Percentiles rank a stretch among this genome's conserved stretches.
Conservation (phyloP, 2,329 filamentous ascomycete genomes). For the Penicillium sp. region DNA sequence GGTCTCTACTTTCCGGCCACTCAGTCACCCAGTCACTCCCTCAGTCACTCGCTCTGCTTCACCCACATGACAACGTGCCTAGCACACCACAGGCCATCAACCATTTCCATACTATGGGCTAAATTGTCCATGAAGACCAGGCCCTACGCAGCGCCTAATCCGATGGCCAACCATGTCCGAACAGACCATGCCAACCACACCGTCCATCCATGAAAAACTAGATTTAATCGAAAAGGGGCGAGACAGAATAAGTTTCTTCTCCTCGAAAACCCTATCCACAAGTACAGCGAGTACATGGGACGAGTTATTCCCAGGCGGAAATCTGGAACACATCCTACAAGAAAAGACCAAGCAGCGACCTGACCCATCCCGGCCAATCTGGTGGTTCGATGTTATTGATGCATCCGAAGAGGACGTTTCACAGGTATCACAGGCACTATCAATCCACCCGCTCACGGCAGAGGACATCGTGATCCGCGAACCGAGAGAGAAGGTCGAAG, state of each 20-base stretch:
- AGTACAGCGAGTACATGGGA: conserved; percentile 24
- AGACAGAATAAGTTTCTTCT: conserved; percentile 93
- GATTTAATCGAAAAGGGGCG: conserved; percentile 46
- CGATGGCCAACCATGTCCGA: background rate
- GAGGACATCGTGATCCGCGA: conserved; percentile 96
- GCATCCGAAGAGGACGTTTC: conserved; percentile 84
- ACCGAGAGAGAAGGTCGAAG: conserved; percentile 93
- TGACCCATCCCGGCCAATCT: conserved; percentile 57
- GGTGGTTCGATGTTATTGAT: conserved; percentile 94
- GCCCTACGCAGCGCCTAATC: background rate
- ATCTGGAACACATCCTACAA: conserved; percentile 18
- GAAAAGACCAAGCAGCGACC: conserved; percentile 15
- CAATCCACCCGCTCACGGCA: conserved; percentile 88
- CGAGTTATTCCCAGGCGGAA: conserved; percentile 18
- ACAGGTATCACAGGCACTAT: conserved; percentile 85
- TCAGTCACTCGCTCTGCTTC: background rate
- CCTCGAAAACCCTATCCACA: conserved; percentile 73
- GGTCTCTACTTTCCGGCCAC: no score
- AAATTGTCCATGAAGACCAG: background rate
- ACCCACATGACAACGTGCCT: background rate
- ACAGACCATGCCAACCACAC: background rate
- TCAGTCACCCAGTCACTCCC: background rate
- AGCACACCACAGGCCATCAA: background rate
- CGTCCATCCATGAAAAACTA: conserved; percentile 5
- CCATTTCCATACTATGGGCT: background rate